phyloP scores from a whole-genome alignment of 768 basidiomycete genomes.

The Tulasnella sp. region DNA sequence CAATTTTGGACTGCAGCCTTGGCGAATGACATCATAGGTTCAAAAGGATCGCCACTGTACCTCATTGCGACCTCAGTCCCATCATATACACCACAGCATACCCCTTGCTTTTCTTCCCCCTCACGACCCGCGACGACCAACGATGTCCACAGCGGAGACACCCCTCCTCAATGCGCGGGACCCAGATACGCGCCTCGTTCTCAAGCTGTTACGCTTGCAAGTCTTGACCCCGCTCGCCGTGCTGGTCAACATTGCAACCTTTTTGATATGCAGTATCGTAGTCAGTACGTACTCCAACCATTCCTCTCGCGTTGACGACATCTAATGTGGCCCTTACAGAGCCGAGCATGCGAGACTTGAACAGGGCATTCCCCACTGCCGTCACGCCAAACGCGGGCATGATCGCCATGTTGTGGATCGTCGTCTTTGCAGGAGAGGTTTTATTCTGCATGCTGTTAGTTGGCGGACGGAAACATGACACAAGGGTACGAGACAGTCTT shows the following conservation, averaged over 20 bases:
- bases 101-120: background rate
- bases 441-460: constrained; percentile 80
- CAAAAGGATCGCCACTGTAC: constrained; percentile 7
- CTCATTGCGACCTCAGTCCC: background rate
- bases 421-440: constrained; percentile 58
- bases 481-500: constrained; percentile 48
- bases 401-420: constrained; percentile 52
- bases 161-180: constrained; percentile 3
- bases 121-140: background rate
- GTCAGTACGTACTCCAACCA: constrained; percentile 45
- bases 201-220: constrained; percentile 52
- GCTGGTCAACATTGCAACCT: constrained; percentile 66
- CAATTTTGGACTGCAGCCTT: background rate
- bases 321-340: constrained; percentile 11
- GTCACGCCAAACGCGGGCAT: constrained; percentile 57
- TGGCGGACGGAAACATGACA: constrained; percentile 61
- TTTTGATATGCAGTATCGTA: constrained; percentile 60
- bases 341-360: constrained; percentile 40
- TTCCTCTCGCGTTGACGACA: constrained; percentile 29
- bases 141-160: constrained; percentile 3
- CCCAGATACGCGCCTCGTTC: constrained; percentile 4
- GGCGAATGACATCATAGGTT: background rate
- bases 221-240: constrained; percentile 80
- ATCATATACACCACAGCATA: background rate
- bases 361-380: constrained; percentile 52